These are phyloP conservation scores for Maudiozyma humilis DNA, from an alignment of 1,139 yeast species.

Conservation along the genomic window DNA sequence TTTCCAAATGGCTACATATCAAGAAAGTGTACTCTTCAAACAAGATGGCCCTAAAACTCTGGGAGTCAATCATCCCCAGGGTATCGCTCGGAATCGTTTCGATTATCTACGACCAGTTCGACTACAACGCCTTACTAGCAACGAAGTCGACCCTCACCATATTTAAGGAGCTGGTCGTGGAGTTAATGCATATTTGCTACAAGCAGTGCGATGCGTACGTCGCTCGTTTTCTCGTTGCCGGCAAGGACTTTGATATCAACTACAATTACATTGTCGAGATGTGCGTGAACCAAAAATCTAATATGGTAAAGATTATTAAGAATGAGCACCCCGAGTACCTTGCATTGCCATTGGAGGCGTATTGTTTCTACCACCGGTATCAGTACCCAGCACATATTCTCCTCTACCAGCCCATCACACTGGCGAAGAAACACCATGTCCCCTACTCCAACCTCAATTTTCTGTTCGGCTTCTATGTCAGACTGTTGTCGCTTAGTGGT, in stretches of 20 bases:
- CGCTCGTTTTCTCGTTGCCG: constrained; percentile 10
- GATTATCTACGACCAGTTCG: constrained; percentile 27
- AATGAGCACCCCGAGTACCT: constrained; percentile 28
- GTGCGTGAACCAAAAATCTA: constrained; percentile 17
- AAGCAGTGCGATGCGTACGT: constrained; percentile 19
- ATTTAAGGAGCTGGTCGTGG: constrained; percentile 24
- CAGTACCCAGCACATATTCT: constrained; percentile 28
- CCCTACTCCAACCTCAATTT: constrained; percentile 23
- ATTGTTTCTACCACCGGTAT: constrained; percentile 27
- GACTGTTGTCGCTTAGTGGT: constrained; percentile 23
- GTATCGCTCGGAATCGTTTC: constrained; percentile 26
- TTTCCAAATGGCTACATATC: constrained; percentile 18
- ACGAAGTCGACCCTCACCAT: constrained; percentile 18
- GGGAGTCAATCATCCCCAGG: constrained; percentile 26
- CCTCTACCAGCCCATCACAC: constrained; percentile 21
- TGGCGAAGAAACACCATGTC: constrained; percentile 19
- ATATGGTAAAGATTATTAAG: constrained; percentile 18
- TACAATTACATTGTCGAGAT: constrained; percentile 16
- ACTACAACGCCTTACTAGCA: constrained; percentile 19
- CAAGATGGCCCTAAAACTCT: constrained; percentile 22
- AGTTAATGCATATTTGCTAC: constrained; percentile 21
- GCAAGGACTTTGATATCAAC: constrained; percentile 9
- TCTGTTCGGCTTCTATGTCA: constrained; percentile 25
- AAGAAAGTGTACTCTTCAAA: constrained; percentile 10
- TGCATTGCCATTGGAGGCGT: constrained; percentile 28